Evolutionary conservation across 2,329 filamentous ascomycete genomes (phyloP).

Genomic region (Mycosphaerella arachidis): DNA sequence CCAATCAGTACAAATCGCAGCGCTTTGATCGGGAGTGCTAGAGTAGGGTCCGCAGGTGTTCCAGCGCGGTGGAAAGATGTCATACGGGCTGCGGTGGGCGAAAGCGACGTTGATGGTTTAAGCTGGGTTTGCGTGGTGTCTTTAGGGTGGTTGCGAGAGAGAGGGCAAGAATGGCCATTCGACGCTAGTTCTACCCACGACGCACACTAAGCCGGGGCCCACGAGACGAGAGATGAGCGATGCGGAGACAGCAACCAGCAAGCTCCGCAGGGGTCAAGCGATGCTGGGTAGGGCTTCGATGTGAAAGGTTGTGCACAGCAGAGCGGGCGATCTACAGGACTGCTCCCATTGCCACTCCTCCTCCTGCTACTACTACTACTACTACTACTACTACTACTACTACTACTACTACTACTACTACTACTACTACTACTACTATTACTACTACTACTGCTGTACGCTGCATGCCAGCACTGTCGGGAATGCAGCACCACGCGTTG

Average conservation of each 20-base stretch:
- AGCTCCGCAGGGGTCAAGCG: not conserved
- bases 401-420: too few relatives aligned
- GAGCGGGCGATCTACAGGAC: too few relatives aligned
- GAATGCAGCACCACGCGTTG: too few relatives aligned
- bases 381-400: too few relatives aligned
- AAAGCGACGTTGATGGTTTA: not conserved
- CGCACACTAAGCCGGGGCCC: not conserved
- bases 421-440: too few relatives aligned
- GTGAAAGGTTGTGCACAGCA: not conserved
- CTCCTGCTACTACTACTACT: too few relatives aligned
- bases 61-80: not conserved
- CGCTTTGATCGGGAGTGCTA: not conserved
- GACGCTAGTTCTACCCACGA: too few relatives aligned
- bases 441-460: too few relatives aligned
- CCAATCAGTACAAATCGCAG: not conserved
- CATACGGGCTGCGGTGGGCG: not conserved
- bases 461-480: too few relatives aligned
- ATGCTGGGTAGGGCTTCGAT: not conserved
- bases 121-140: not conserved
- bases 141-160: not conserved
- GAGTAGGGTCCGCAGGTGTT: not conserved
- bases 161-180: not conserved
- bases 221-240: not conserved
- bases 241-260: not conserved
- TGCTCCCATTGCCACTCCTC: not conserved